A percentile compares a stretch with the other conserved stretches of the same genome.
Conservation (phyloP, 2,329 filamentous ascomycete species). For the Trichoderma asperellum region DNA sequence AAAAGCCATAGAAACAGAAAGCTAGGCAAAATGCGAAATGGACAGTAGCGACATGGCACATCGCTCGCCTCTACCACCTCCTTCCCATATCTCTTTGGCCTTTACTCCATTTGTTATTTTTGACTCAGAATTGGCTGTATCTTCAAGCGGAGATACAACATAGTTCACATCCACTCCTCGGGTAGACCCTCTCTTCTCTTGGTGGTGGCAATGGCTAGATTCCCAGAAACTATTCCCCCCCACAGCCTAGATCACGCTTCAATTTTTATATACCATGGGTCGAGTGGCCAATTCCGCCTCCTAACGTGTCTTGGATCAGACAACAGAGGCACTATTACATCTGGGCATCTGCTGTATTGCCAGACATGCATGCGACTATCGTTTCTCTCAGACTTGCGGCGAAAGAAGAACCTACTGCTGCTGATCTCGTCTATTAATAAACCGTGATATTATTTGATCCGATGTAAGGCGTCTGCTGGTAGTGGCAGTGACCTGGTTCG, state of each 20-base stretch:
- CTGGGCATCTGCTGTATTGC: background rate
- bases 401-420: background rate
- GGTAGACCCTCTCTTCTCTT: background rate
- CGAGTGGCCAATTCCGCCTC: constrained; percentile 11
- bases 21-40: no score
- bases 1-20: background rate
- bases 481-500: constrained; percentile 7
- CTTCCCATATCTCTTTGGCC: background rate
- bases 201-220: constrained; percentile 5
- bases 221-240: background rate
- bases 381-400: background rate
- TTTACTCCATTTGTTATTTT: background rate
- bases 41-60: background rate
- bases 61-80: background rate
- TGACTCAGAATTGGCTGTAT: constrained; percentile 1
- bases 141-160: background rate
- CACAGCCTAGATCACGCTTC: background rate
- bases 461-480: constrained; percentile 9
- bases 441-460: constrained; percentile 2
- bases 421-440: constrained; percentile 3
- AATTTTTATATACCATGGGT: background rate
- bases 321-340: constrained; percentile 4
- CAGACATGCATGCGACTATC: constrained; percentile 24
- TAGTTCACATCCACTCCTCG: background rate
- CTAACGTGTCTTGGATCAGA: constrained; percentile 1